Evolutionary conservation across 352 stramenopile species (phyloP), one percentile per base, ranked within the genome.

Genomic region (Peronospora destructor): DNA sequence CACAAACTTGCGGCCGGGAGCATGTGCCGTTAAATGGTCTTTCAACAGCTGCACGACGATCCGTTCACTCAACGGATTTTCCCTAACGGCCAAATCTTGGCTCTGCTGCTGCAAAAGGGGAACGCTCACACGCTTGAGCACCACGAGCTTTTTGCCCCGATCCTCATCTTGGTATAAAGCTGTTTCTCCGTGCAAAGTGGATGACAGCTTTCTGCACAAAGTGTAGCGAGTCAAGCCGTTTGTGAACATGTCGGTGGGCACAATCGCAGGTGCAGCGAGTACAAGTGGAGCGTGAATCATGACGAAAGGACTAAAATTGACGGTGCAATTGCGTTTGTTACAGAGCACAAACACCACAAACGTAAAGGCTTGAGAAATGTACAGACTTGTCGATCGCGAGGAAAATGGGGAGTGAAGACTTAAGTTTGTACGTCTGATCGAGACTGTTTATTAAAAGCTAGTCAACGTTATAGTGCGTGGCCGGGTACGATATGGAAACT

Each of bases 151-250:
- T 59, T 32, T 61, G 36, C 32, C 42, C 13, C 51, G 53, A 9
- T 35, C 36, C 16, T 61, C 43, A 38, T 82, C 72, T 14, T 61
- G 64, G 49, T 67, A 81, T 8, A 86, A 58, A 21, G 63, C 52
- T n/a, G 65, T 79, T 49, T 84, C 68, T 41, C 72, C 72, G 48
- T 79, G 83, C 26, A 83, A 56, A 23, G 75, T 82, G 48, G 59
- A 48, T 40, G 64, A 64, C 5, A 85, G 51, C 21, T 68, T 64
- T 13, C 68, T 64, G 52, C 57, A 50, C 2, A 50, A 32, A 8
- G 54, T 52, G 59, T 70, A 85, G 49, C 70, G 66, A 6, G 61
- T 49, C 28, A 62, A 41, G 0, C 57, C 42, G 51, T 61, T 49
- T 2, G 36, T 25, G 30, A 45, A 59, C 9, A 56, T 30, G 14